Percentiles rank a stretch among this genome's conserved stretches.
Evolutionary conservation across 768 basidiomycete species (phyloP).

Genomic region (Pulveroboletus sp.): DNA sequence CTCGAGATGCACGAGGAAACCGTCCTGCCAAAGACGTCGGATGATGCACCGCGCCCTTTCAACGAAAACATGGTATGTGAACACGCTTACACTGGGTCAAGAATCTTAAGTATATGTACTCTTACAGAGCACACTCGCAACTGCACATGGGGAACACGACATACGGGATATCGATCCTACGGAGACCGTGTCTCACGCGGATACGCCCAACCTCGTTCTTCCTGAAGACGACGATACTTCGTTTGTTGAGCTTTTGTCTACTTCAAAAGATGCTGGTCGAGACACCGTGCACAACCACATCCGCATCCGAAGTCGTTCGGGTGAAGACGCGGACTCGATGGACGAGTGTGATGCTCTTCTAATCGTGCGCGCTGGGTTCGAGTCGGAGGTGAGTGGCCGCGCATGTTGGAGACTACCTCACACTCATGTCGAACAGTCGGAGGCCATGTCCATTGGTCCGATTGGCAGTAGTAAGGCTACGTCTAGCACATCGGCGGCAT

Average conservation of each 20-base stretch:
- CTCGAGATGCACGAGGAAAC: neutral
- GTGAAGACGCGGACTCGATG: conserved; percentile 7
- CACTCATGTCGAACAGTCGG: conserved; percentile 10
- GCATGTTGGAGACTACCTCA: too few species aligned
- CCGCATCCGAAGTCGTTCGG: neutral
- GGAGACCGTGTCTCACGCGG: neutral
- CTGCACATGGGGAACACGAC: neutral
- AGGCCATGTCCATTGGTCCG: neutral
- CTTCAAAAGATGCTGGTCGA: neutral
- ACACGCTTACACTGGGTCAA: neutral
- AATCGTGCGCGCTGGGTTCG: neutral
- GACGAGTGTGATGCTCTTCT: conserved; percentile 18
- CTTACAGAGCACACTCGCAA: neutral
- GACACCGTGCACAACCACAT: neutral
- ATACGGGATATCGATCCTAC: neutral
- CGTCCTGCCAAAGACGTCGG: neutral
- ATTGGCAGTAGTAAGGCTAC: conserved; percentile 10
- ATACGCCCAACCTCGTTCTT: conserved; percentile 15
- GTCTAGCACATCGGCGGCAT: conserved; percentile 13
- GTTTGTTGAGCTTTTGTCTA: neutral
- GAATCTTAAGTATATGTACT: neutral
- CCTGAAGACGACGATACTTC: conserved; percentile 3
- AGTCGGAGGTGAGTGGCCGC: conserved; percentile 7
- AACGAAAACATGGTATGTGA: neutral
- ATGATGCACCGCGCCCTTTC: neutral